Evolutionary conservation across 805 yeast species (phyloP), one percentile per base, ranked within the genome.

Genomic region (Saturnispora saitoi): DNA sequence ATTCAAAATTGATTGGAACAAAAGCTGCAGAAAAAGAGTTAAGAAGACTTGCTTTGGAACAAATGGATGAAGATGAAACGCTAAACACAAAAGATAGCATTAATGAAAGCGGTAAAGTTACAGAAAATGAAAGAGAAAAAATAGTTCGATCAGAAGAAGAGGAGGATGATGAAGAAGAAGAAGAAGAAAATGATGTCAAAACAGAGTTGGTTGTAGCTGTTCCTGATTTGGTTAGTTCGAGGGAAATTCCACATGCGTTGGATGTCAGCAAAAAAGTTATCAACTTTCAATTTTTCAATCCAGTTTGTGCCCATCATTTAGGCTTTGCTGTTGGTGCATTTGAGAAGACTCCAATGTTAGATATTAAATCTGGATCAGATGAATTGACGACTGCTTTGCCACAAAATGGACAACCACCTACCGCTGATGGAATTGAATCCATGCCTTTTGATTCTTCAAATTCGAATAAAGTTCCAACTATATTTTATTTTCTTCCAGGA

Each of bases 311-410:
- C 0, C 97, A 90, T 56, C 97, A 91, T 64, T 72, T 93, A 19
- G 98, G 98, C 0, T 93, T 95, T 82, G 90, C 95, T 0, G 77
- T 89, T 4, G 99, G 98, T 0, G 83, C 95, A 2, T 93, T 91
- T 62, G 81, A 81, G 38, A 76, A 77, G 47, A 68, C 80, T 2
- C 77, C 80, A 0, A 57, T 88, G 29, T 63, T 80, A 7, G 77
- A 73, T 40, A 57, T 67, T 28, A 68, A 74, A 26, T 55, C 62
- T 4, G 65, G 60, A 2, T 41, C 60, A 1, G 64, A 60, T 24
- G 63, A 60, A 4, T 34, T 61, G 10, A 50, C 51, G 10, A 54
- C 59, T 5, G 50, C 54, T 2, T 58, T 45, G 8, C 41, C 51
- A 4, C 30, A 47, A 26, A 56, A 59, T 19, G 70, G 63, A n/a